Evolutionary conservation across 208 protist species (phyloP), one percentile per base, ranked within the genome.

Genomic region (Wallacemonas collosoma): DNA sequence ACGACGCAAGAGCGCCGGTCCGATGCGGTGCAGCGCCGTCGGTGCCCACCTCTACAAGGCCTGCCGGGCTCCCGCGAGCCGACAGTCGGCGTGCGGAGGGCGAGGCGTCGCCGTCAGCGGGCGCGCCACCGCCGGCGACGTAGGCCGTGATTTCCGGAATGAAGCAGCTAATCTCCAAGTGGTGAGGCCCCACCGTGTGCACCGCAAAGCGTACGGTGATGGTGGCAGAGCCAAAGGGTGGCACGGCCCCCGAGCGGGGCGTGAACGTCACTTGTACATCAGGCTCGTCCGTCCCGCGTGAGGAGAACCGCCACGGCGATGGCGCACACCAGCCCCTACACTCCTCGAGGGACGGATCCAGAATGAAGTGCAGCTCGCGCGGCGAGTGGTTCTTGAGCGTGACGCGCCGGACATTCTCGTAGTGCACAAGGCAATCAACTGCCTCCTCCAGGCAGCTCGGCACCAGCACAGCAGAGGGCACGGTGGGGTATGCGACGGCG

Each of bases 381-480:
- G 88, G 80, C 0, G 88, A 93, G 56, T 76, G 79, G 76, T 95
- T 97, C 58, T 83, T 83, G 80, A 97, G 73, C 26, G 79, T 86
- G 15, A 94, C 81, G 39, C 83, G 82, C 17, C 92, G 88, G n/a
- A 75, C 79, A 64, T 93, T 88, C 35, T 83, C 80, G 45, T 79
- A 83, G 54, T 87, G 62, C 3, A 90, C 79, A 8, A 97, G 80
- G 50, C 88, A 97, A 63, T 97, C 90, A 71, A 95, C 76, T 2
- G 77, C 73, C 64, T 93, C 90, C 64, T 94, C 89, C 17, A 97
- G 60, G 15, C 75, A 75, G 43, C 81, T 75, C 7, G 92, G 90
- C 9, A 88, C 76, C 15, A 97, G 63, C 58, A 83, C 77, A 11
- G 91, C 61, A 9, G 76, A 81, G 11, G 88, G 89, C 41, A 80